Percentiles rank a stretch among this genome's conserved stretches.
phyloP scores from a whole-genome alignment of 495 filamentous ascomycete genomes.

The Podospora didyma region DNA sequence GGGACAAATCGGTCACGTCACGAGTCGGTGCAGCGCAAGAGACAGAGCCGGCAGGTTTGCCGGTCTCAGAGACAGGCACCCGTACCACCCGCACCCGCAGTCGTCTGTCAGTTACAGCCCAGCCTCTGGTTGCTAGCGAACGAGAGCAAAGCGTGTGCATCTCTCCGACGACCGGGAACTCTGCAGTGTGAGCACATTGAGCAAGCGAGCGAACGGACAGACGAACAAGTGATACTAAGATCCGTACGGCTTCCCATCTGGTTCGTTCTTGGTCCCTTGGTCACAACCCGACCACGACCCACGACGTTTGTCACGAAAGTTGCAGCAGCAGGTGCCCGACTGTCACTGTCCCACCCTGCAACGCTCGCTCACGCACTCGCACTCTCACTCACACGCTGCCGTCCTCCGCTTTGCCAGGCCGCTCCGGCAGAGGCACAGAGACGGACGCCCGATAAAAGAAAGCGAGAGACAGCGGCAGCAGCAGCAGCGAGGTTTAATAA shows the following conservation, averaged over 20 bases:
- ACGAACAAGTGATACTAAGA: not conserved
- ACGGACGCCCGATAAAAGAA: not conserved
- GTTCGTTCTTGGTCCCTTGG: not conserved
- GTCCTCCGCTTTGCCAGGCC: not conserved
- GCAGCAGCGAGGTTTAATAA: slow-evolving; percentile 15
- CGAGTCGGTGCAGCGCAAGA: slow-evolving; percentile 7
- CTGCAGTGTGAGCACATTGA: not conserved
- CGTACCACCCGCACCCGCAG: not conserved
- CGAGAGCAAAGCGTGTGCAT: not conserved
- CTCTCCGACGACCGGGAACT: no score
- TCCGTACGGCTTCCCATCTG: no score
- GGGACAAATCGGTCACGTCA: not conserved
- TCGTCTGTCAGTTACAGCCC: slow-evolving; percentile 5
- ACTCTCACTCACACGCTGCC: not conserved
- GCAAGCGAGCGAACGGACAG: not conserved
- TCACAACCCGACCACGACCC: not conserved
- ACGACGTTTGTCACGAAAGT: not conserved
- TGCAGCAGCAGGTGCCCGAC: not conserved
- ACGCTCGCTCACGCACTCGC: not conserved
- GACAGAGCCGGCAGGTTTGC: slow-evolving; percentile 12
- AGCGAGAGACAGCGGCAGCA: not conserved
- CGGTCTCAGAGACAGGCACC: slow-evolving; percentile 12
- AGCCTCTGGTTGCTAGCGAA: not conserved
- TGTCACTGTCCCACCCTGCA: slow-evolving; percentile 7
- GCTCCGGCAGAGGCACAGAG: slow-evolving; percentile 6